Conservation (phyloP, 352 stramenopile species). For the Pythium vanterpoolii region DNA sequence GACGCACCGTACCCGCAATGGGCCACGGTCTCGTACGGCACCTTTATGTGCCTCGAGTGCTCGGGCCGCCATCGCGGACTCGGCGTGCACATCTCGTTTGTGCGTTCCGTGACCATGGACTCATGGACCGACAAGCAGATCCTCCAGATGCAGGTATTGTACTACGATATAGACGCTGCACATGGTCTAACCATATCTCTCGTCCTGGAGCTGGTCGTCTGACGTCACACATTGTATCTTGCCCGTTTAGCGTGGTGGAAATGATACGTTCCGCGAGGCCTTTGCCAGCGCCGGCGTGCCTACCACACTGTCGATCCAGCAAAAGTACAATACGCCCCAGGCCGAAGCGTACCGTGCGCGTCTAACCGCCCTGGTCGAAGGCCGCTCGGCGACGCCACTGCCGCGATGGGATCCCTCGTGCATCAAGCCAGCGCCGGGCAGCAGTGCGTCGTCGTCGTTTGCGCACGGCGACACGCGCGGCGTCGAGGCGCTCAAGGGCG, state of each 20-base stretch:
- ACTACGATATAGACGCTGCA: background rate
- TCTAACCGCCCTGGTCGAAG: constrained; percentile 63
- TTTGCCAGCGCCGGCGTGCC: constrained; percentile 66
- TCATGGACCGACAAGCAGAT: constrained; percentile 88
- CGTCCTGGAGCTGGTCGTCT: constrained; percentile 1
- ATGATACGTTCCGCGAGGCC: constrained; percentile 63
- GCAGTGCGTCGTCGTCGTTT: constrained; percentile 34
- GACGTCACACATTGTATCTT: background rate
- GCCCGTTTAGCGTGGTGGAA: constrained; percentile 50
- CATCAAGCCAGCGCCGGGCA: constrained; percentile 25
- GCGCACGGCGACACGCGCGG: constrained; percentile 51
- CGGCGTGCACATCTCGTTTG: constrained; percentile 93
- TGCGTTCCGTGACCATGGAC: constrained; percentile 86
- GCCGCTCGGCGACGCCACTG: constrained; percentile 40
- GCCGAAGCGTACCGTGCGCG: constrained; percentile 67
- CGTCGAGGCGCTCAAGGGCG: constrained; percentile 78
- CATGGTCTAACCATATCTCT: background rate
- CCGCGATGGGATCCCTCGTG: constrained; percentile 62
- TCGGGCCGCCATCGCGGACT: constrained; percentile 89
- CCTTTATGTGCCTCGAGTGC: constrained; percentile 96
- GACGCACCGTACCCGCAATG: constrained; percentile 92
- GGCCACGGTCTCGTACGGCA: constrained; percentile 93
- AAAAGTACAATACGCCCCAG: constrained; percentile 86
- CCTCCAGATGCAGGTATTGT: constrained; percentile 69
- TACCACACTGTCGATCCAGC: constrained; percentile 65